Percentiles rank a stretch among this genome's conserved stretches.
Evolutionary conservation across 768 basidiomycete species (phyloP).

Genomic region (Xanthoconium stramineum): DNA sequence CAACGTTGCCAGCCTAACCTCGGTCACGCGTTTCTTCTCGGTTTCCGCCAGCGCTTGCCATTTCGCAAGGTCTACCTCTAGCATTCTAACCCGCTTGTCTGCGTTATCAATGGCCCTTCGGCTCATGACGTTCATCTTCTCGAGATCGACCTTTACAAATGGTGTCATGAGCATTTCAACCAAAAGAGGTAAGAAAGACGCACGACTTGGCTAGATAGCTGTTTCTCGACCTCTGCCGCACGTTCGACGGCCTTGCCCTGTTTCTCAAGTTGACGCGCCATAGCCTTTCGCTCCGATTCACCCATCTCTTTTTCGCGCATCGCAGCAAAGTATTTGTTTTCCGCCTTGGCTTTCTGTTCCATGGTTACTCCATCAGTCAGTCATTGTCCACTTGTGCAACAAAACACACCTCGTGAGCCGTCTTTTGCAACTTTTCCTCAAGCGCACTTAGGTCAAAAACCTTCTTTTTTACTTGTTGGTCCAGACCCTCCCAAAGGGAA

Average conservation of each 20-base stretch:
- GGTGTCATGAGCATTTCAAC: not conserved
- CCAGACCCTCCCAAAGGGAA: constrained; percentile 80
- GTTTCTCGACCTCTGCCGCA: constrained; percentile 60
- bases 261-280: constrained; percentile 54
- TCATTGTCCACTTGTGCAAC: not conserved
- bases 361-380: not conserved
- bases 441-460: constrained; percentile 73
- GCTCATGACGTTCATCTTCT: constrained; percentile 40
- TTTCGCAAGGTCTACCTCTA: constrained; percentile 35
- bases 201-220: constrained; percentile 38
- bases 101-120: constrained; percentile 30
- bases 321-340: constrained; percentile 89
- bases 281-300: constrained; percentile 69
- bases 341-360: constrained; percentile 86
- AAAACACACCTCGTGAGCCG: constrained; percentile 61
- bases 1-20: constrained; percentile 33
- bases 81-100: constrained; percentile 24
- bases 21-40: constrained; percentile 37
- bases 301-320: constrained; percentile 87
- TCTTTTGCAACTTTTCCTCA: constrained; percentile 64
- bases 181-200: not conserved
- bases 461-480: constrained; percentile 79
- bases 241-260: constrained; percentile 65
- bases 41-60: constrained; percentile 33
- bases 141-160: constrained; percentile 36